Base-by-base conservation (phyloP, 257 asterid genomes). In the Solanum ossicruentum region DNA sequence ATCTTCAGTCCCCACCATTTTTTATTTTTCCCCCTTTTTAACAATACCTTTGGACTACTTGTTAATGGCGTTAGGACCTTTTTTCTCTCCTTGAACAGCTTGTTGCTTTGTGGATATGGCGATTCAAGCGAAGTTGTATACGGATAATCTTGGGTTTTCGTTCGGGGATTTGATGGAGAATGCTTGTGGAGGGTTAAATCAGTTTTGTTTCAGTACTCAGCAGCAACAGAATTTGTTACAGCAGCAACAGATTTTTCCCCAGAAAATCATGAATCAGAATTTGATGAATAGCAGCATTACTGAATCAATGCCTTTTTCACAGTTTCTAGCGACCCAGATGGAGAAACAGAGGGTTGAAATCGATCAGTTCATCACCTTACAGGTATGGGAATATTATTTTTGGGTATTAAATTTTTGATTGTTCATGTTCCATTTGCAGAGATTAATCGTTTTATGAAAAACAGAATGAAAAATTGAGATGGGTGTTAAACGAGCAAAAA, bases 391-490 rank as follows among this genome's bases (percentile, higher is more conserved):
- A n/a, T 32, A 4, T 6, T 83, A 15, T 12, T 1, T 61, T 28
- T 7, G 18, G 65, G 63, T 1, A 5, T 10, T 21, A 8, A n/a
- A 4, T 20, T 41, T 18, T 13, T 63, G 1, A 36, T 36, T 7
- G 12, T 45, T 54, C 81, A 23, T 81, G 5, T 20, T 71, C 12
- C 10, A 10, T 80, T 10, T 21, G 8, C 10, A 20, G 55, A 43
- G 12, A 69, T 23, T 75, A 23, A 52, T 15, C 43, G 63, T 63
- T 63, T 26, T 10, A 41, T 63, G 17, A 63, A 63, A 49, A 84
- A 84, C 94, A 96, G 99, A 93, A 84, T 28, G 98, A 96, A 84
- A 86, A 91, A 67, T 79, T 93, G 88, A 90, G 95, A 81, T 70
- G 84, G 88, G 87, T 88, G 1, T 28, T 96, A 18, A 92, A 90